These are phyloP conservation scores for Trichosporon sp. DNA, from an alignment of 1,284 basidiomycete species.

Conservation along the genomic window DNA sequence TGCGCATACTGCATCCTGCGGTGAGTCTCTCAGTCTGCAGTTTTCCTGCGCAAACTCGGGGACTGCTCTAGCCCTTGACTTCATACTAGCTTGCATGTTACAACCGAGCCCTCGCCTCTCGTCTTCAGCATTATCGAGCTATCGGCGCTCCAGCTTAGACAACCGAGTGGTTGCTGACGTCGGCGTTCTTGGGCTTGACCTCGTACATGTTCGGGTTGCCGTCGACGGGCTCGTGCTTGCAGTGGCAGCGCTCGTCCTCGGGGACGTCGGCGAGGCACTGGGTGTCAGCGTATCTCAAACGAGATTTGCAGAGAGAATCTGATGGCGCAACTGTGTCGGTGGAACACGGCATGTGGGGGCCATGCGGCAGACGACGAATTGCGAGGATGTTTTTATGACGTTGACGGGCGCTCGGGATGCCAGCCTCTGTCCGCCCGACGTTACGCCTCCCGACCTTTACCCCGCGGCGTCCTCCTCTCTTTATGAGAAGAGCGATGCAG, in stretches of 20 bases:
- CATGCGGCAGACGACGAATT: background rate
- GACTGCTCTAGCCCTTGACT: background rate
- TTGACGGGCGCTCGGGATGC: too few species aligned
- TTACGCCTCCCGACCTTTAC: too few species aligned
- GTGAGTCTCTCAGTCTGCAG: too few species aligned
- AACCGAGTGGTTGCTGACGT: conserved; percentile 10
- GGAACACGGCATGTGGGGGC: background rate
- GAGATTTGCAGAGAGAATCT: too few species aligned
- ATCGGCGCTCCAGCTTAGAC: background rate
- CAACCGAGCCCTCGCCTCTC: background rate
- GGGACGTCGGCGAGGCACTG: conserved; percentile 49
- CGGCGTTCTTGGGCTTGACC: conserved; percentile 32
- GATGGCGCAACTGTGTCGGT: background rate
- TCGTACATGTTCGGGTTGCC: conserved; percentile 48
- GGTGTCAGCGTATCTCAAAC: background rate
- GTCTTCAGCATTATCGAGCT: background rate
- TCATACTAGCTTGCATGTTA: background rate
- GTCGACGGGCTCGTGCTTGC: conserved; percentile 48
- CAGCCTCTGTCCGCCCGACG: too few species aligned
- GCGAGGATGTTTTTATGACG: too few species aligned
- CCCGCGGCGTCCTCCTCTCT: too few species aligned
- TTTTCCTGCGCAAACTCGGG: too few species aligned
- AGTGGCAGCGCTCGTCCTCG: conserved; percentile 45
- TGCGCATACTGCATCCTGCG: too few species aligned
- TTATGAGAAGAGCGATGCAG: too few species aligned